These are phyloP conservation scores for Geranium incanum DNA, from an alignment of 441 rosid species.

Conservation along the genomic window DNA sequence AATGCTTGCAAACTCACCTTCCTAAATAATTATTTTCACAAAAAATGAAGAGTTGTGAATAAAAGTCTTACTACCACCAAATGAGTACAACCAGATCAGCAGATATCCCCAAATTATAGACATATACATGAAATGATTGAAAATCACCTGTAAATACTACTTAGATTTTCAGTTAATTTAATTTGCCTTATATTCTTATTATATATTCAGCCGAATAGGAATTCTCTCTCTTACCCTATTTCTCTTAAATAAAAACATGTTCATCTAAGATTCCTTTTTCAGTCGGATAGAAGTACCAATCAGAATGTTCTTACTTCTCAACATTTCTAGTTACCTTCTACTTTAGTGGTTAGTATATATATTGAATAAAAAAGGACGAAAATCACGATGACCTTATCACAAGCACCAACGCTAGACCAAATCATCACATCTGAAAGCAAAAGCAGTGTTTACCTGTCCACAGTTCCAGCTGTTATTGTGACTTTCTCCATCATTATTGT, in stretches of 20 bases:
- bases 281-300: constrained; percentile 4
- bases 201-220: not conserved
- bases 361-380: not conserved
- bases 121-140: not conserved
- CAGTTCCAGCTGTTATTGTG: constrained; percentile 95
- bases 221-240: not conserved
- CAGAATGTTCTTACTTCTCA: constrained; percentile 2
- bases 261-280: not conserved
- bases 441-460: constrained; percentile 54
- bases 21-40: constrained; percentile 36
- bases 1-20: constrained; percentile 75
- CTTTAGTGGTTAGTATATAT: not conserved
- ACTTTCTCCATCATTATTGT: constrained; percentile 84
- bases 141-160: not conserved
- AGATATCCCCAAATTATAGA: not conserved
- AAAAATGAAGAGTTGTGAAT: constrained; percentile 6
- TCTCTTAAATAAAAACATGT: not conserved
- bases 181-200: not conserved
- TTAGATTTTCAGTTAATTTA: not conserved
- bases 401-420: constrained; percentile 1
- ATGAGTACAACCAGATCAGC: not conserved
- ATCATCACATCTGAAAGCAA: constrained; percentile 11
- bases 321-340: not conserved
- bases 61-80: not conserved
- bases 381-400: not conserved